Evolutionary conservation across 768 basidiomycete genomes (phyloP), one percentile per base, ranked within the genome.

Genomic region (Suillus americanus): DNA sequence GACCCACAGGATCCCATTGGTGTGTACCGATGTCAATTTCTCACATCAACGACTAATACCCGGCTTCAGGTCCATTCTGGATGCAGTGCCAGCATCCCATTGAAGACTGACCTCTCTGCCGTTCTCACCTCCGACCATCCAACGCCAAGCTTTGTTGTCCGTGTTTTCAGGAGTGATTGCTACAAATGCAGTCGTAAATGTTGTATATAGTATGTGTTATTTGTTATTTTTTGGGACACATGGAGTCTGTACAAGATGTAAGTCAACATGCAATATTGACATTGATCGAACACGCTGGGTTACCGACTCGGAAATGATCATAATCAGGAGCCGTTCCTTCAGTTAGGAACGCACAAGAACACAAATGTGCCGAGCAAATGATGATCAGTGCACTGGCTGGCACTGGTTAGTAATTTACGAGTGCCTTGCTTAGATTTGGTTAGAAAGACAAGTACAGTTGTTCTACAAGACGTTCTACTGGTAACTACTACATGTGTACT

Each of bases 1-100:
- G 81, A 85, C n/a, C 55, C 60, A 3, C 74, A 78, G 38, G 83
- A 85, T 67, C 83, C 83, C 0, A 77, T 85, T 48, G 84, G 83
- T 83, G 12, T 33, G 71, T 41, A 35, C 28, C 5, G 23, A 16
- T 14, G 30, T 9, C 10, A 10, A 13, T 30, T 41, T 28, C 5
- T 30, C 23, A 25, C 12, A 54, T 62, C 18, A 59, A 40, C 3
- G 18, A 10, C 28, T 59, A 30, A 59, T 14, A 5, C 16, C 40
- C 9, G 18, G 6, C 5, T 3, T 18, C 45, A 75, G 75, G 74
- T 10, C 70, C 74, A 1, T 71, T 75, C 37, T 75, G 75, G 75
- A 40, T 75, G 68, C 66, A 69, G 57, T 73, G 74, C 5, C 67
- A 70, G 43, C 30, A 66, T 40, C 51, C 71, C 10, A 48, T 70